Evolutionary conservation across 2,329 filamentous ascomycete species (phyloP).

Genomic region (Ophiostoma triangulosporum): DNA sequence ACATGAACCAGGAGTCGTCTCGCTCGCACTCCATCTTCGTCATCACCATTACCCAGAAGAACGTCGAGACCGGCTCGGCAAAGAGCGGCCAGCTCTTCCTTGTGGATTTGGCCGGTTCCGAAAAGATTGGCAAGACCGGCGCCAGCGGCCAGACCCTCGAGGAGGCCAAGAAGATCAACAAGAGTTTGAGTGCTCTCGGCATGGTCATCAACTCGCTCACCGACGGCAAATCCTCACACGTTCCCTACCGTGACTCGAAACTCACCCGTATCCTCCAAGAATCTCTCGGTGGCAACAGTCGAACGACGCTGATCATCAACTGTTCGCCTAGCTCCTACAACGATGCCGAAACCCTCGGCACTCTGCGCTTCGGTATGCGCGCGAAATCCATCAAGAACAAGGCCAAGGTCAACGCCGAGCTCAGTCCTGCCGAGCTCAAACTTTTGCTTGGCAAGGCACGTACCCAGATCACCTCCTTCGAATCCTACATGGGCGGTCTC

Average conservation of each 20-base stretch:
- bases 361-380: constrained; percentile 84
- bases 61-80: constrained; percentile 86
- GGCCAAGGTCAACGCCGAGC: constrained; percentile 97
- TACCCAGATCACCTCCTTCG: constrained; percentile 75
- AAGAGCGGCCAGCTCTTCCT: constrained; percentile 95
- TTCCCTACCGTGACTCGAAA: constrained; percentile 96
- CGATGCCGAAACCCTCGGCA: constrained; percentile 85
- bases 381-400: constrained; percentile 99
- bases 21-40: constrained; percentile 98
- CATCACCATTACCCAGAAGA: constrained; percentile 94
- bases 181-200: constrained; percentile 91
- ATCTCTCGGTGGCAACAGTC: constrained; percentile 90
- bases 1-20: constrained; percentile 98
- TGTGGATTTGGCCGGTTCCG: constrained; percentile 94
- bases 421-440: constrained; percentile 93
- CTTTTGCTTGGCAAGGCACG: constrained; percentile 84
- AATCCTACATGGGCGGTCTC: constrained; percentile 69
- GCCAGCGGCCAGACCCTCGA: constrained; percentile 94
- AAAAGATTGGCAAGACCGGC: constrained; percentile 97
- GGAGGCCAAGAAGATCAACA: constrained; percentile 99
- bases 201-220: constrained; percentile 99
- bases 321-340: constrained; percentile 99
- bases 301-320: constrained; percentile 97
- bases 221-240: constrained; percentile 89
- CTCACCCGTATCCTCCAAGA: constrained; percentile 95